Evolutionary conservation across 345 rosid genomes (phyloP), one percentile per base, ranked within the genome.

Genomic region (Sapria himalayana): DNA sequence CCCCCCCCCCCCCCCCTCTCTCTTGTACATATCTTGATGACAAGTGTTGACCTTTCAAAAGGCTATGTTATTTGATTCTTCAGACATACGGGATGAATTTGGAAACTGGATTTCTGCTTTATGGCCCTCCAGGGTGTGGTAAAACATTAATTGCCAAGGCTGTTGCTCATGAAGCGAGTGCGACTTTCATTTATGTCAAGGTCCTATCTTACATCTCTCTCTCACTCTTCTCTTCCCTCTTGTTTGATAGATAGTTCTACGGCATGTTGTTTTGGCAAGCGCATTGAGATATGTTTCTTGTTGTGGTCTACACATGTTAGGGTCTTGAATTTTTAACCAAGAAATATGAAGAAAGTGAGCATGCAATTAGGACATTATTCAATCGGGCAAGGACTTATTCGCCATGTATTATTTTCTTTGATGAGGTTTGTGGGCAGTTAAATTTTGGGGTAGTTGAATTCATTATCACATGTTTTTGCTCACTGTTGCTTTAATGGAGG

Each of bases 51-150:
- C n/a, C n/a, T n/a, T n/a, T n/a, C n/a, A n/a, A n/a, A n/a, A n/a
- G n/a, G n/a, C n/a, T n/a, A n/a, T n/a, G n/a, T n/a, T 29, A 43
- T 29, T 50, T 31, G 11, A 54, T 45, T 55, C 36, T 41, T 43
- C 59, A 89, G 98, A 76, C 65, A 48, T 77, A 76, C 52, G 84
- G 93, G 34, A 63, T 73, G 48, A 67, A 64, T 54, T 57, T 71
- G 46, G 93, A 76, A 73, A 74, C 85, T 0, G 93, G 98, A 40
- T 78, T 82, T 68, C 63, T 89, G 72, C 93, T 82, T 34, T 89
- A 72, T 55, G 98, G 98, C 33, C 95, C 98, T 20, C 98, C 95
- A 13, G 98, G 98, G 15, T 89, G 98, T 55, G 98, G 98, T 7
- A 89, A 89, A 66, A 89, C 95, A 22, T 71, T 89, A 57, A 80